Percentiles rank a stretch among this genome's conserved stretches.
Evolutionary conservation across 495 filamentous ascomycete species (phyloP).

Genomic region (Parathielavia appendiculata): DNA sequence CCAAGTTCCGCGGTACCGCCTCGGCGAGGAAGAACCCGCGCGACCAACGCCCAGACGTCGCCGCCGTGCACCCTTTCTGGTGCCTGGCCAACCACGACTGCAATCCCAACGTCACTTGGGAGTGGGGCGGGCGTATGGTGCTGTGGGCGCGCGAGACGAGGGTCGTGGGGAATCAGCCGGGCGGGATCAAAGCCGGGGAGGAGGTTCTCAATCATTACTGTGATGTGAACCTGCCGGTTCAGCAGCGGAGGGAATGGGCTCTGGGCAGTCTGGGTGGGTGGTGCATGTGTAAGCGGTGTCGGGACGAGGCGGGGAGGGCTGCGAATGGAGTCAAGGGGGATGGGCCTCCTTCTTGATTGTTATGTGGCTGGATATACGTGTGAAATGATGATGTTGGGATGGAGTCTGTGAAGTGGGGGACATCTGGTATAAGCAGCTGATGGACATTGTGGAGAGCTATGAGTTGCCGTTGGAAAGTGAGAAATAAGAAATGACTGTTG

Average conservation of each 20-base stretch:
- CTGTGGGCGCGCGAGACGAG: conserved; percentile 50
- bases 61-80: conserved; percentile 57
- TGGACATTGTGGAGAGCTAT: too few species aligned
- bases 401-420: too few species aligned
- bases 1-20: conserved; percentile 89
- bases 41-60: conserved; percentile 73
- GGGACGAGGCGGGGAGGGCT: conserved; percentile 39
- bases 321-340: not conserved
- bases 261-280: conserved; percentile 74
- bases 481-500: too few species aligned
- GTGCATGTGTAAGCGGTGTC: conserved; percentile 79
- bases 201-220: conserved; percentile 94
- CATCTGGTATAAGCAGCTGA: too few species aligned
- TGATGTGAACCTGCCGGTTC: conserved; percentile 72
- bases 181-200: conserved; percentile 66
- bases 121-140: conserved; percentile 81
- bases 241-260: conserved; percentile 83
- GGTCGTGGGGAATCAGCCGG: conserved; percentile 33
- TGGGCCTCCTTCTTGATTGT: not conserved
- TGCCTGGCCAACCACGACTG: conserved; percentile 85
- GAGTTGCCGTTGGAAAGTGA: too few species aligned
- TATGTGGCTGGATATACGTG: not conserved
- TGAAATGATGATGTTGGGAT: too few species aligned
- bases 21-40: conserved; percentile 69
- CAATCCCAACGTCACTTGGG: conserved; percentile 89